Base-by-base conservation (phyloP, 2,329 filamentous ascomycete species). In the Colletotrichum sp. region DNA sequence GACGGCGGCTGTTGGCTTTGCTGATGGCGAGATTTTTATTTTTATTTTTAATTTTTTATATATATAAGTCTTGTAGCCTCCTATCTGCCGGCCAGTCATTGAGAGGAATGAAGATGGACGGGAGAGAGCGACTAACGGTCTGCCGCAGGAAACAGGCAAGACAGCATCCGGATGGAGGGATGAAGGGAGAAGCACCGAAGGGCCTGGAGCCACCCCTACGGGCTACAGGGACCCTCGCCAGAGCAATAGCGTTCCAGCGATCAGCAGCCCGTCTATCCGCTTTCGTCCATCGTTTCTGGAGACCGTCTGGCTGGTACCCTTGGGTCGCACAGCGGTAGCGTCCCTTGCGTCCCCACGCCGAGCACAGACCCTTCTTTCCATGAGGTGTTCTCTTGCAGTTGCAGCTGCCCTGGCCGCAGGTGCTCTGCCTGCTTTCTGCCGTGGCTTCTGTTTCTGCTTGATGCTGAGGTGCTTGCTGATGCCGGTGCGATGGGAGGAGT, bases 291-390 rank as follows among this genome's bases (percentile, higher is more conserved):
- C 32, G 58, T 27, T 72, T 66, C 71, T 74, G 58, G 74, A 75
- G 76, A 62, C 79, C 79, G 77, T 76, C 76, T 77, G 67, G 74
- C 73, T 73, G 80, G 79, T 77, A 80, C 78, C 73, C 76, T 80
- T 76, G 76, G 64, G 76, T 78, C 76, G 72, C 71, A 76, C 71
- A 55, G 68, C 78, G 52, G 75, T 78, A 77, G 74, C 62, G 77
- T 74, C 76, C 66, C 79, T 25, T 60, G 68, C 62, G 75, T 77
- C 77, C 64, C 79, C 79, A 80, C 78, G 76, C 60, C 22, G 56
- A 28, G 78, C 79, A 80, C 78, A 78, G 79, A 77, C 79, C 76
- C 76, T 78, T 55, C 22, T 69, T 66, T 25, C 34, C 30, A 22
- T 65, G 25, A 34, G n/a, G 30, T 39, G 27, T 28, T 58, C n/a